A percentile compares a stretch with the other conserved stretches of the same genome.
Conservation (phyloP, 2,329 filamentous ascomycete species). For the Fusarium sp. region DNA sequence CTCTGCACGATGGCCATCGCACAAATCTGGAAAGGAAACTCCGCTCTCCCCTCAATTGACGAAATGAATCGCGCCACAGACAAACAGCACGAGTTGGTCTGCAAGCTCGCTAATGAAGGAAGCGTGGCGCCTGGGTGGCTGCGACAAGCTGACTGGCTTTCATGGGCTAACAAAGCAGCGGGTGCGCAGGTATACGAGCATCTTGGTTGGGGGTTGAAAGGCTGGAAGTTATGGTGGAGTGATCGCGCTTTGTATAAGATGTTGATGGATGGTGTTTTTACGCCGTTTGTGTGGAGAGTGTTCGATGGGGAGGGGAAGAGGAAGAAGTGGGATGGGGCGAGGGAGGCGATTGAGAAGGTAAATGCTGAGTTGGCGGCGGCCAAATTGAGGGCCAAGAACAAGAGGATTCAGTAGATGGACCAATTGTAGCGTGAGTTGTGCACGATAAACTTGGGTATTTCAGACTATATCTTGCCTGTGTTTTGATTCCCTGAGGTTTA, state of each 20-base stretch:
- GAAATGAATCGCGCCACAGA: conserved; percentile 55
- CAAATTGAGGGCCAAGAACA: conserved; percentile 6
- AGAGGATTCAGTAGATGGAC: conserved; percentile 26
- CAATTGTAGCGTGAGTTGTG: too few species aligned
- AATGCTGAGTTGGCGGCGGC: conserved; percentile 41
- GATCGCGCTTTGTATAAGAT: conserved; percentile 55
- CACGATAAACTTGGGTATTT: too few species aligned
- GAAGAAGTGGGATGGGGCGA: conserved; percentile 56
- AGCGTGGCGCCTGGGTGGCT: conserved; percentile 47
- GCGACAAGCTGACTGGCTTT: conserved; percentile 52
- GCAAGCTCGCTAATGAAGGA: conserved; percentile 45
- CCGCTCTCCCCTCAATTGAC: conserved; percentile 50
- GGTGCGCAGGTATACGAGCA: conserved; percentile 56
- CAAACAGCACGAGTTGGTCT: conserved; percentile 51
- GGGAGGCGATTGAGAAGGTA: conserved; percentile 51
- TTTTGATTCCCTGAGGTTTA: too few species aligned
- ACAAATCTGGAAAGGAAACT: conserved; percentile 58
- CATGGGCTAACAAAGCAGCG: conserved; percentile 57
- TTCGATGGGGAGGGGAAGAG: conserved; percentile 58
- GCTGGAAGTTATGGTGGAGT: conserved; percentile 57
- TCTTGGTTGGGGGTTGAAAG: conserved; percentile 56
- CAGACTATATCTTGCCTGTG: too few species aligned
- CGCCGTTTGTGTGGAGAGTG: conserved; percentile 56
- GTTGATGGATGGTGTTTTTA: conserved; percentile 55
- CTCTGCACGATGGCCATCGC: conserved; percentile 58